phyloP scores from a whole-genome alignment of 2,329 filamentous ascomycete genomes.

The Fusarium sp. region DNA sequence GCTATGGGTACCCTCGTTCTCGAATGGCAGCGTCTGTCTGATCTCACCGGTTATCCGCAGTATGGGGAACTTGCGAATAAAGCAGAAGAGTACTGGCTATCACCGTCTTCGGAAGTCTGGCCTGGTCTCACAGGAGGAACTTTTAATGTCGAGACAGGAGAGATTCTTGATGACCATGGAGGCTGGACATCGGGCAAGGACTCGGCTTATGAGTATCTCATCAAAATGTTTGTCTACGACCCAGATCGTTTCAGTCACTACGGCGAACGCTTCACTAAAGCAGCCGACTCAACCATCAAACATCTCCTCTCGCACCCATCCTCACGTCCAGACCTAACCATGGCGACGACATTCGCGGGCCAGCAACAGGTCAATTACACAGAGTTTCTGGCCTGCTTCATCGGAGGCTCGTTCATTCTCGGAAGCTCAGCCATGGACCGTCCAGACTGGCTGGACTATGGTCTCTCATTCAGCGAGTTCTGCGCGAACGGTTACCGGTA shows the following conservation, averaged over 20 bases:
- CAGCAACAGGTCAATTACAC: slow-evolving; percentile 56
- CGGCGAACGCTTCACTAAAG: slow-evolving; percentile 59
- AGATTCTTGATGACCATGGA: slow-evolving; percentile 39
- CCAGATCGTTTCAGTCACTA: slow-evolving; percentile 56
- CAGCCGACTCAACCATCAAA: slow-evolving; percentile 57
- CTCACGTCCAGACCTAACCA: slow-evolving; percentile 75
- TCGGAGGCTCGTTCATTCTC: slow-evolving; percentile 74
- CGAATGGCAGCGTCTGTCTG: slow-evolving; percentile 22
- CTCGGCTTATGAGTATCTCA: slow-evolving; percentile 70
- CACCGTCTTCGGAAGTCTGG: slow-evolving; percentile 21
- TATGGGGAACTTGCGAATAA: slow-evolving; percentile 11
- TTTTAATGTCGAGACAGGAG: slow-evolving; percentile 42
- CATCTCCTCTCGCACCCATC: slow-evolving; percentile 65
- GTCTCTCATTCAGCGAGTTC: slow-evolving; percentile 14
- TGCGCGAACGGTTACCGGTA: slow-evolving; percentile 14
- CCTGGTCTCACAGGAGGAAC: slow-evolving; percentile 19
- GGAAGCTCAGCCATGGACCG: slow-evolving; percentile 64
- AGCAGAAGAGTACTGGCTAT: slow-evolving; percentile 15
- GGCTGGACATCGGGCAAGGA: slow-evolving; percentile 71
- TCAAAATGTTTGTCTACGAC: slow-evolving; percentile 76
- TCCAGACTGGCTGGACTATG: slow-evolving; percentile 54
- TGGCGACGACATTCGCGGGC: slow-evolving; percentile 72
- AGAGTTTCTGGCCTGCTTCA: slow-evolving; percentile 71
- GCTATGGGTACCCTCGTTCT: slow-evolving; percentile 22
- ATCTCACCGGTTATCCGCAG: slow-evolving; percentile 14